Conservation (phyloP, 495 filamentous ascomycete genomes). For the Achaetomiella virescens region DNA sequence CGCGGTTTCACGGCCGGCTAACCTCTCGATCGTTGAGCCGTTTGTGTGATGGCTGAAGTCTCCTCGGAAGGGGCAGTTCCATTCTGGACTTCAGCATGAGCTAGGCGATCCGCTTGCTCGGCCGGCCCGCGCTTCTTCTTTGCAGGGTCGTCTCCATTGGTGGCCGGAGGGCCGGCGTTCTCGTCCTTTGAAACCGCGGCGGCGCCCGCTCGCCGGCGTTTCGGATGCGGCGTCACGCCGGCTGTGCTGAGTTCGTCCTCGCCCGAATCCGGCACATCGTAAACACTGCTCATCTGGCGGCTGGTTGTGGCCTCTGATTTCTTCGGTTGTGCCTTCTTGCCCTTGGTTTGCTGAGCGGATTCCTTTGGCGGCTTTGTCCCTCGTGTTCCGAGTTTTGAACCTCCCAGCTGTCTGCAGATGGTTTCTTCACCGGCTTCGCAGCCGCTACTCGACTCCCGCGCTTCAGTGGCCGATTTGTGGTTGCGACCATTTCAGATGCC, state of each 20-base stretch:
- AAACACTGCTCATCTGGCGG: slow-evolving; percentile 21
- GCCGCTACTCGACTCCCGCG: not conserved
- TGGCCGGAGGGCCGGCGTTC: not conserved
- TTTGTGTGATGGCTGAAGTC: not conserved
- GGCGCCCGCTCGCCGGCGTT: not conserved
- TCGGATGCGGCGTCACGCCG: not conserved
- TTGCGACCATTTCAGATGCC: slow-evolving; percentile 9
- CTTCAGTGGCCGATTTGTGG: slow-evolving; percentile 21
- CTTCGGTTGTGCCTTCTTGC: slow-evolving; percentile 6
- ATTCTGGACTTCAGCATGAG: not conserved
- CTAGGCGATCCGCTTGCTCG: slow-evolving; percentile 15
- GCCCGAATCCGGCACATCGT: slow-evolving; percentile 39
- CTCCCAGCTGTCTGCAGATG: slow-evolving; percentile 7
- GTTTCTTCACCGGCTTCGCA: not conserved
- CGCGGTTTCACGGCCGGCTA: not conserved
- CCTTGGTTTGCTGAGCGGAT: not conserved
- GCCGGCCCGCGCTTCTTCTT: slow-evolving; percentile 23
- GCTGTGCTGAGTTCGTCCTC: slow-evolving; percentile 28
- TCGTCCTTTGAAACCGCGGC: not conserved
- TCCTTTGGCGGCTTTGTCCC: slow-evolving; percentile 11
- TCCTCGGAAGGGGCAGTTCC: not conserved
- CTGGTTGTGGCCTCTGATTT: slow-evolving; percentile 1
- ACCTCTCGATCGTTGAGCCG: not conserved
- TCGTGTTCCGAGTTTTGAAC: slow-evolving; percentile 26
- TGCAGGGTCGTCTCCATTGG: not conserved